Base-by-base conservation (phyloP, 2,329 filamentous ascomycete species). In the Tympanopsis confertula region DNA sequence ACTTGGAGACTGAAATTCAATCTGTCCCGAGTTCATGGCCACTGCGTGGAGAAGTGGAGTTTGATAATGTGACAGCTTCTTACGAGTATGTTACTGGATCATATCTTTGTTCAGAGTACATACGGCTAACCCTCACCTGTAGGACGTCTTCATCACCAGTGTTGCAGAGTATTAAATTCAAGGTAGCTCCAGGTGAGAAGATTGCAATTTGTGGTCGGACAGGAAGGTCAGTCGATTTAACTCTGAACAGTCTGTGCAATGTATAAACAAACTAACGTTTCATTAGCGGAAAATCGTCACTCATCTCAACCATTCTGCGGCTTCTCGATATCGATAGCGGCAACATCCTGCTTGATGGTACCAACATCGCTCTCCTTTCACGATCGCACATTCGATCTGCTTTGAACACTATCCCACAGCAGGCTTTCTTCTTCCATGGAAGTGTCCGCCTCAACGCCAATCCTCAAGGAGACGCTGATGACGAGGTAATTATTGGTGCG, bases 171-270 rank as follows among this genome's bases (percentile, higher is more conserved):
- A 40, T 4, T 26, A 39, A 1, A 19, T 22, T 4, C 29, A 40
- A 14, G 35, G 36, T 7, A 41, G 26, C 22, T 13, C 48, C 60
- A 0, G 66, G 67, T 0, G 56, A 66, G 41, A 69, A 66, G 29
- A 53, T 74, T 3, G 68, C 61, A 4, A 55, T 73, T 4, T 68
- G 66, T 37, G 70, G 70, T 2, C 63, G 68, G 0, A 70, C 64
- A 4, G 69, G 69, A 42, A 57, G 54, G 54, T 54, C 50, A 43
- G 47, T 13, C 36, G 32, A 10, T 12, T n/a, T n/a, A n/a, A n/a
- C n/a, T n/a, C n/a, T n/a, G n/a, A n/a, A n/a, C n/a, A n/a, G n/a
- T n/a, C n/a, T n/a, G n/a, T 15, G 18, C 32, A 35, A 15, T 12
- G 12, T 12, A 35, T 35, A 10, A 15, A 15, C 12, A 38, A 12